A percentile compares a stretch with the other conserved stretches of the same genome.
Evolutionary conservation across 2,329 filamentous ascomycete species (phyloP).

Genomic region (Penicillium sp.): DNA sequence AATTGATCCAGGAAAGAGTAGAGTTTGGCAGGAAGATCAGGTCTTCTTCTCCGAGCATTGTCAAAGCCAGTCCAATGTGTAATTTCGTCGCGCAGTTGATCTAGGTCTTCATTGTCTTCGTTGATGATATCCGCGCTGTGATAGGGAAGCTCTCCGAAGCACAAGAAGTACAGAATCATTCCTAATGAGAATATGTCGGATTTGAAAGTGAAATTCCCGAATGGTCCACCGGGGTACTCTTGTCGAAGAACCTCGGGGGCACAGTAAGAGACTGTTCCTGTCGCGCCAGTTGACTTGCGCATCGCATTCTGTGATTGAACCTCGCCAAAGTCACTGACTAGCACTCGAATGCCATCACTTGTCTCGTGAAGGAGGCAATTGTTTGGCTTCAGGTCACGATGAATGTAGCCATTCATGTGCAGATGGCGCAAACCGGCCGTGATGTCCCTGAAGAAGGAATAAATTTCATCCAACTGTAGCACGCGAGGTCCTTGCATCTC

Average conservation of each 20-base stretch:
- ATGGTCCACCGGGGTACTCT: constrained; percentile 66
- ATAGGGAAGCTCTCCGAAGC: constrained; percentile 88
- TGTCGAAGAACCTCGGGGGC: constrained; percentile 86
- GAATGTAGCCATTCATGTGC: constrained; percentile 89
- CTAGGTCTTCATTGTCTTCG: constrained; percentile 90
- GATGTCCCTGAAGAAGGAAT: constrained; percentile 94
- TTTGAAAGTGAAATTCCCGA: constrained; percentile 93
- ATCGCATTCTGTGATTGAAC: constrained; percentile 82
- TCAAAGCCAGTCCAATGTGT: constrained; percentile 84
- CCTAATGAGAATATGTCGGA: constrained; percentile 98
- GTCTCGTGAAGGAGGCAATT: constrained; percentile 88
- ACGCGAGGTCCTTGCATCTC: constrained; percentile 58
- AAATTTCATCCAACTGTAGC: constrained; percentile 86
- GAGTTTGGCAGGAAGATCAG: constrained; percentile 82
- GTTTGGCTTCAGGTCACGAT: constrained; percentile 92
- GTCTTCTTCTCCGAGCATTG: constrained; percentile 71
- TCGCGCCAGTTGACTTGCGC: constrained; percentile 88
- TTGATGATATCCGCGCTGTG: constrained; percentile 78
- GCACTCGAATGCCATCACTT: constrained; percentile 70
- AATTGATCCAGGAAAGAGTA: constrained; percentile 83
- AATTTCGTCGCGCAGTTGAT: constrained; percentile 83
- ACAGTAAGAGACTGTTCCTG: constrained; percentile 96
- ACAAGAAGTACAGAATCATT: constrained; percentile 99
- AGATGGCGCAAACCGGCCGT: constrained; percentile 89
- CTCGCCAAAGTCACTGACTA: constrained; percentile 98